Evolutionary conservation across 2,329 filamentous ascomycete genomes (phyloP).

Genomic region (Fusarium chuoi): DNA sequence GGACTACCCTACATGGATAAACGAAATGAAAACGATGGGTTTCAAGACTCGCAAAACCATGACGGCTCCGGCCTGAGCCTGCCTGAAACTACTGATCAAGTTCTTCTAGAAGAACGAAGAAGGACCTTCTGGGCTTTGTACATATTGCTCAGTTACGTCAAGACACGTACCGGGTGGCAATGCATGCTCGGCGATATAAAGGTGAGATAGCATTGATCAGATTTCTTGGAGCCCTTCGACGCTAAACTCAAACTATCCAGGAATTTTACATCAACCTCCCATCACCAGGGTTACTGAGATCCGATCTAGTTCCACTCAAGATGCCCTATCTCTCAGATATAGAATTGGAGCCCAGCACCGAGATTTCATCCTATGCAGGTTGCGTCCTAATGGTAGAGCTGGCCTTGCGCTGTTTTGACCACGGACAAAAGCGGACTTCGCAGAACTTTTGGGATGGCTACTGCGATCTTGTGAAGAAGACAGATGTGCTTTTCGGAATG

Average conservation of each 20-base stretch:
- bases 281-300: not conserved
- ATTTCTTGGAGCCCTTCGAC: accelerated
- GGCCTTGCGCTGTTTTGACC: not conserved
- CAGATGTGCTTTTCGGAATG: not conserved
- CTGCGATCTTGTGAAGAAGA: not conserved
- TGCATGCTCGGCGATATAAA: not conserved
- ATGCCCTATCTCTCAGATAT: not conserved
- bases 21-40: accelerated
- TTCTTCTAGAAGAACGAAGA: not conserved
- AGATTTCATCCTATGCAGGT: not conserved
- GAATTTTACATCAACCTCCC: not conserved
- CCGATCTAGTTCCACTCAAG: not conserved
- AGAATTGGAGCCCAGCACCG: accelerated
- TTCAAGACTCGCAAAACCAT: not conserved
- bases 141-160: not conserved
- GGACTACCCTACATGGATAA: not conserved
- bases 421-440: not conserved
- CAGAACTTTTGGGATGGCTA: not conserved
- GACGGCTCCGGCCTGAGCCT: not conserved
- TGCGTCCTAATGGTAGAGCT: not conserved
- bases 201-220: not conserved
- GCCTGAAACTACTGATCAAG: not conserved
- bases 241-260: not conserved
- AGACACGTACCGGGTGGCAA: not conserved
- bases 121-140: not conserved